Conservation (phyloP, 2,329 filamentous ascomycete genomes). For the Scolecobasidium constrictum region DNA sequence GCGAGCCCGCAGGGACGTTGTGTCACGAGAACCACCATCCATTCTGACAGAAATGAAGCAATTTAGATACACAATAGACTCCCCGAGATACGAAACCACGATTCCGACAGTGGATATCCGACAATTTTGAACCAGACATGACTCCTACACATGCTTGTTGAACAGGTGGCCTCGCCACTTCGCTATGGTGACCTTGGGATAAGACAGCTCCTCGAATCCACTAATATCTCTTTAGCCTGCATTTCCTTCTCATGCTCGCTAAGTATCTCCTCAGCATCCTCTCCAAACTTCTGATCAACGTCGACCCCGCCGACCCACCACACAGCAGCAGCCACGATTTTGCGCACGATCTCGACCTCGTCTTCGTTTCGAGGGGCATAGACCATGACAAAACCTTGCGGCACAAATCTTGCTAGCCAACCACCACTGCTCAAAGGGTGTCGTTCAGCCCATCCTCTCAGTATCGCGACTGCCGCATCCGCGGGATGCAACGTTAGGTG, state of each 20-base stretch:
- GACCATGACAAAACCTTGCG: conserved; percentile 66
- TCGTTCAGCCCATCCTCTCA: conserved; percentile 68
- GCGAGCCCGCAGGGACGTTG: too few species aligned
- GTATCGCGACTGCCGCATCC: conserved; percentile 61
- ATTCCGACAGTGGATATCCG: too few species aligned
- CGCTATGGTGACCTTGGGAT: too few species aligned
- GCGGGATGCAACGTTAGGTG: conserved; percentile 72
- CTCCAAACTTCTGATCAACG: conserved; percentile 15
- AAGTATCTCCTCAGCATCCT: background rate
- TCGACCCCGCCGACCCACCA: conserved; percentile 49
- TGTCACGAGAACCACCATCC: too few species aligned
- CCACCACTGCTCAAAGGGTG: conserved; percentile 56
- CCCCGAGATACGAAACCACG: too few species aligned
- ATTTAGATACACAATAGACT: too few species aligned
- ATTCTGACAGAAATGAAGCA: too few species aligned
- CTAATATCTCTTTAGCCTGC: too few species aligned
- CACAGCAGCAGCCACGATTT: conserved; percentile 62
- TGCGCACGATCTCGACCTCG: conserved; percentile 56
- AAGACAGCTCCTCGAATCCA: too few species aligned
- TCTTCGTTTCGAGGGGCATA: conserved; percentile 64
- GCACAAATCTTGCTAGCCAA: conserved; percentile 57
- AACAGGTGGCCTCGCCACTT: too few species aligned
- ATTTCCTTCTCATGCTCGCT: background rate
- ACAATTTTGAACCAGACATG: too few species aligned
- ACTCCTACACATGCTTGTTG: too few species aligned